Base-by-base conservation (phyloP, 1,139 yeast species). In the Eremothecium coryli region DNA sequence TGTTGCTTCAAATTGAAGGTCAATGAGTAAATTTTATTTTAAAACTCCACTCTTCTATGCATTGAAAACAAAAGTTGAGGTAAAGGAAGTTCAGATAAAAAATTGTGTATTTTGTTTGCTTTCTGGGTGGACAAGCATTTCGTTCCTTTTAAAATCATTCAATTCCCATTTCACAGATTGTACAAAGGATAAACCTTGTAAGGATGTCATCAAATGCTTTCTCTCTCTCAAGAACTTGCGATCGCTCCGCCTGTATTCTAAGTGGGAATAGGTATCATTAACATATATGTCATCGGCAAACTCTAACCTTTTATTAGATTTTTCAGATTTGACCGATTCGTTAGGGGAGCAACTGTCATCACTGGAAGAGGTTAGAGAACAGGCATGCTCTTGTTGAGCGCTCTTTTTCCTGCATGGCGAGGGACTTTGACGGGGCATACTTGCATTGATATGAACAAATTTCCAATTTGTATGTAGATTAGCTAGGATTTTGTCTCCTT, bases 101-200 rank as follows among this genome's bases (percentile, higher is more conserved):
- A 48, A 46, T 37, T 55, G 59, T 7, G 58, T 53, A 35, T 43
- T 49, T 13, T 40, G 33, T 11, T 41, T 37, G 29, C 59, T 53
- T 7, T 48, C 53, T 4, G 40, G 41, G 38, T 54, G 58, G 17
- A 55, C 53, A 13, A 37, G 36, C 60, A 55, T 55, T 33, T 55
- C 58, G 13, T 37, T 39, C 31, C 41, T 46, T 35, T 55, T 55
- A 32, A 33, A 55, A 26, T 46, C 48, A 35, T 55, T 55, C n/a
- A 55, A 36, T 35, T 53, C 56, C 18, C 34, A 25, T 36, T 54
- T 51, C 5, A 52, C 44, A 8, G 45, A 38, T 3, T 44, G 41
- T 10, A 50, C 38, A 30, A 43, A 49, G 12, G 40, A 39, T 16
- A 35, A 31, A 28, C 45, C 41, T 11, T 44, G 42, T 17, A 40